A percentile compares a stretch with the other conserved stretches of the same genome.
These are phyloP conservation scores for Candida sonorensis DNA, from an alignment of 805 yeast genomes.

Conservation along the genomic window DNA sequence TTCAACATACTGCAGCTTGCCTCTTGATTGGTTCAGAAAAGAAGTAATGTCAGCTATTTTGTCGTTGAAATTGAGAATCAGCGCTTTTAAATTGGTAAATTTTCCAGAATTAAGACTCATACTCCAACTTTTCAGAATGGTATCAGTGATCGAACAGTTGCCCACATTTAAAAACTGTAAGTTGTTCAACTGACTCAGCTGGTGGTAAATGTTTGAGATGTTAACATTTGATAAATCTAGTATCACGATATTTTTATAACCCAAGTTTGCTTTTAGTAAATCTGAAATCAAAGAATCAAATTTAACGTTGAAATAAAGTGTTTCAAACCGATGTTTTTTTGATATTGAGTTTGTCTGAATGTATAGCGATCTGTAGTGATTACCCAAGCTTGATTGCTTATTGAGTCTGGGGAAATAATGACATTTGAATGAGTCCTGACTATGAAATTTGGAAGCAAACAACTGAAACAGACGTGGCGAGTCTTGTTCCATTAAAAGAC, in stretches of 20 bases:
- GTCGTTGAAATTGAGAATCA: conserved; percentile 11
- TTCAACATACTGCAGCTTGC: conserved; percentile 11
- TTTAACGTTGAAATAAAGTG: conserved; percentile 23
- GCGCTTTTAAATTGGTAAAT: conserved; percentile 11
- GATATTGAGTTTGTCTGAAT: conserved; percentile 11
- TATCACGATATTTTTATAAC: conserved; percentile 12
- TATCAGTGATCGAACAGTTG: conserved; percentile 11
- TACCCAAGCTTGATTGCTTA: conserved; percentile 8
- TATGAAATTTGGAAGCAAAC: conserved; percentile 22
- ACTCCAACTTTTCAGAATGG: conserved; percentile 19
- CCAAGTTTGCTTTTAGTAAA: no score
- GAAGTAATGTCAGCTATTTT: conserved; percentile 3
- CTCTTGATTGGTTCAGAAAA: conserved; percentile 1
- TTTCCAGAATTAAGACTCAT: conserved; percentile 22
- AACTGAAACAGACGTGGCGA: conserved; percentile 21
- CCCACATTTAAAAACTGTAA: conserved; percentile 18
- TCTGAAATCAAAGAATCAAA: conserved; percentile 7
- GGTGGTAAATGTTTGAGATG: conserved; percentile 3
- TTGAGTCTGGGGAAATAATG: conserved; percentile 14
- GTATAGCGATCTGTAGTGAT: conserved; percentile 13
- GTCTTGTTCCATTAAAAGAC: conserved; percentile 25
- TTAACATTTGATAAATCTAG: conserved; percentile 13
- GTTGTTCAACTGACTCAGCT: conserved; percentile 6
- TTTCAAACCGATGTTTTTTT: conserved; percentile 29
- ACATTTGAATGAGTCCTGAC: conserved; percentile 7